Base-by-base conservation (phyloP, 805 yeast genomes). In the Cyberlindnera galapagoensis region DNA sequence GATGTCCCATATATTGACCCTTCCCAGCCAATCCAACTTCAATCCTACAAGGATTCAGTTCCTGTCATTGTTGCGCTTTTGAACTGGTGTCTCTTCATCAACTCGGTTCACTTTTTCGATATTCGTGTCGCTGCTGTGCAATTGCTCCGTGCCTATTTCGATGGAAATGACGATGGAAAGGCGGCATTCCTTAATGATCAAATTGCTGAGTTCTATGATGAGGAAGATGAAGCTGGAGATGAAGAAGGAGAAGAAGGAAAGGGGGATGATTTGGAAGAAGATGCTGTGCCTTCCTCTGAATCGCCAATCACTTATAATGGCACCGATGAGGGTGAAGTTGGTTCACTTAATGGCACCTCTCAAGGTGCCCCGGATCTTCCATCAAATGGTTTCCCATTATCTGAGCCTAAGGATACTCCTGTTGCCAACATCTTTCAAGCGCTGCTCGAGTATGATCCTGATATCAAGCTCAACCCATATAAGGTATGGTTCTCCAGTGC, bases 1-100 rank as follows among this genome's bases (percentile, higher is more conserved):
- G 97, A 92, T 55, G 96, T 92, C 7, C 98, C 98, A 0, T 85
- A 80, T 51, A 65, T 88, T 34, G 97, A 86, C 49, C 86, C 95
- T 9, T 64, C 79, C 5, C 48, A 74, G 33, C 76, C 77, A 0
- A 26, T 45, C 6, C 59, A 52, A 23, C 25, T 46, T 11, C 49
- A 42, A 29, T 37, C 43, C 5, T 56, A 46, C 31, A 62, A 52
- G 5, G 47, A 42, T 18, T 39, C 71, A 2, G 57, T 85, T 3
- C 90, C 97, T 0, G 94, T 84, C 0, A 65, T 80, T 0, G 65
- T 69, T 18, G 86, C 94, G 0, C 62, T 92, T 30, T 49, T 90
- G 19, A 80, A 82, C 41, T 92, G 98, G 98, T 68, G 85, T 21
- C 58, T 90, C 7, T 70, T 65, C 38, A 73, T 78, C 4, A 84